Base-by-base conservation (phyloP, 305 asterid genomes). In the Salvia sclarea region DNA sequence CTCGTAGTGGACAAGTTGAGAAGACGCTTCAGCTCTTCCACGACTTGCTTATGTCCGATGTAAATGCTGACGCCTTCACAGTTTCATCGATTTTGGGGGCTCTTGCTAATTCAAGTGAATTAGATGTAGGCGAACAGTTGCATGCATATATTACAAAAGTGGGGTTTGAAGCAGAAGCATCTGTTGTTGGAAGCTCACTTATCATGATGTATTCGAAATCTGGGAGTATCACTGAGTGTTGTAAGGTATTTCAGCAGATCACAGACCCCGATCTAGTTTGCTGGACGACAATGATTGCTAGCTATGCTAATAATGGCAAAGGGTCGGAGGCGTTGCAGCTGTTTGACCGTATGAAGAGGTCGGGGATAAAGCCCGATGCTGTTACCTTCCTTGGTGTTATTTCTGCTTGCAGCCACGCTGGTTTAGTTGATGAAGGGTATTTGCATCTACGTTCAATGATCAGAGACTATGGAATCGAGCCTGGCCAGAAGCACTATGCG, bases 371-470 rank as follows among this genome's bases (percentile, higher is more conserved):
- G 52, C 98, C 97, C 0, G 96, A 91, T 64, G 74, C 76, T 7
- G 87, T 82, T 47, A 82, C 92, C 54, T 87, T 91, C 55, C 41
- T 63, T 5, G 86, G 83, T 41, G 84, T 91, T 75, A 80, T 91
- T 8, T 85, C 96, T 24, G 96, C 96, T 31, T 94, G 97, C 75
- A 88, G 97, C 69, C 91, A 86, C 45, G 49, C 89, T 16, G 98
- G 97, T 43, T 82, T 91, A 79, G 87, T 93, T 25, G 93, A 86
- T 60, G 89, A 86, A 76, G 96, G 93, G 22, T 83, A 84, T 72
- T 77, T 70, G 60, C 87, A 89, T 79, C 75, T 91, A 22, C 74
- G 50, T 38, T 94, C 97, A 17, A 94, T 91, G 96, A 75, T 68
- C 28, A 74, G 65, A 41, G 96, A 94, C 61, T 87, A 83, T 21